Conservation (phyloP, 2,329 filamentous ascomycete species). For the Cercospora brassicicola region DNA sequence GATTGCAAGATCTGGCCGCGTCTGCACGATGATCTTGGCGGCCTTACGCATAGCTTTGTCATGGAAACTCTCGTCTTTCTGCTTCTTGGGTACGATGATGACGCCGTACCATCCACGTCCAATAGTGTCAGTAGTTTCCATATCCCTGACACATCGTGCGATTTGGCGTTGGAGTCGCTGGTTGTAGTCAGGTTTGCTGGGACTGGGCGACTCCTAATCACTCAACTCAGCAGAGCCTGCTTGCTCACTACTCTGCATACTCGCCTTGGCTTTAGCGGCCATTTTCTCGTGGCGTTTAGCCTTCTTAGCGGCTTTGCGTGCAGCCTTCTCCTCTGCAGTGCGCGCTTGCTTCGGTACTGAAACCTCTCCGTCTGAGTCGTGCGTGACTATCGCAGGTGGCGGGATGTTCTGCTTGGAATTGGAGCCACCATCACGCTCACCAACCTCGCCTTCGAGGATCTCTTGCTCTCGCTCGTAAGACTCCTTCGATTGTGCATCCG, state of each 20-base stretch:
- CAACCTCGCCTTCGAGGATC: slow-evolving; percentile 46
- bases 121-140: not conserved
- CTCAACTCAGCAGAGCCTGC: not conserved
- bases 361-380: slow-evolving; percentile 28
- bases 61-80: not conserved
- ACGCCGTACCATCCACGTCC: not conserved
- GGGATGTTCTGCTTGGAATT: slow-evolving; percentile 39
- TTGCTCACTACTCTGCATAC: not conserved
- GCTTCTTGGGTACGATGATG: slow-evolving; percentile 4
- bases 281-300: slow-evolving; percentile 51
- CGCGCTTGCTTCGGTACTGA: slow-evolving; percentile 19
- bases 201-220: not conserved
- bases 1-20: not conserved
- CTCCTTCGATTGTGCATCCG: slow-evolving; percentile 46
- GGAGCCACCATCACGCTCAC: slow-evolving; percentile 35
- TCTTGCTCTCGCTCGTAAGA: slow-evolving; percentile 45
- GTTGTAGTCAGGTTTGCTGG: not conserved
- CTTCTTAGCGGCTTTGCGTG: slow-evolving; percentile 58
- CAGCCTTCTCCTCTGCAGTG: slow-evolving; percentile 50
- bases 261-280: slow-evolving; percentile 21
- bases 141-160: not conserved
- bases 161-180: not conserved
- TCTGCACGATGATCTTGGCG: not conserved
- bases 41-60: not conserved
- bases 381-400: slow-evolving; percentile 29